phyloP scores from a whole-genome alignment of 257 asterid species.

The Agastache rugosa region DNA sequence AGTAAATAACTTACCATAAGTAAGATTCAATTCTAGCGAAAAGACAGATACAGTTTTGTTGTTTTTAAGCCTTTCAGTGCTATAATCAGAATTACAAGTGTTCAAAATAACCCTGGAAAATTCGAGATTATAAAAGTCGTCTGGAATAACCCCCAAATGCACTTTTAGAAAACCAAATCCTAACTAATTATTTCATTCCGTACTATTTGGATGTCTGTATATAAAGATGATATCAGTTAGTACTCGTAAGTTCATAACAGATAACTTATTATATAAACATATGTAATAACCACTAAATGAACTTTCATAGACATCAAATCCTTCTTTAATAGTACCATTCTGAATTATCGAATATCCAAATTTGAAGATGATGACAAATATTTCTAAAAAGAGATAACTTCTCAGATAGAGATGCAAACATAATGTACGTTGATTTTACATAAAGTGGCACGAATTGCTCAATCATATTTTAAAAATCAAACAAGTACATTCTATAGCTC shows the following conservation, averaged over 20 bases:
- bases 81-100: background rate
- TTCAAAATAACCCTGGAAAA: background rate
- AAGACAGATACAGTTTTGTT: background rate
- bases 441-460: background rate
- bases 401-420: background rate
- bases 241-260: background rate
- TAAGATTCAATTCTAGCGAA: background rate
- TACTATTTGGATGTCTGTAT: background rate
- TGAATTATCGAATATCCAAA: background rate
- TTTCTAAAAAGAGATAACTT: background rate
- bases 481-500: background rate
- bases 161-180: background rate
- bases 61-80: background rate
- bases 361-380: background rate
- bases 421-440: background rate
- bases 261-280: background rate
- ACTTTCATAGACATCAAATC: background rate
- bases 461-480: background rate
- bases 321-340: background rate
- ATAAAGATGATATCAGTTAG: background rate
- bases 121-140: background rate
- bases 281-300: background rate
- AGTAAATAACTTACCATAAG: background rate
- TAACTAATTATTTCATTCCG: background rate
- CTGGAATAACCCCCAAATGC: background rate